Evolutionary conservation across 2,329 filamentous ascomycete genomes (phyloP), one percentile per base, ranked within the genome.

Genomic region (Orbilia brochopaga): DNA sequence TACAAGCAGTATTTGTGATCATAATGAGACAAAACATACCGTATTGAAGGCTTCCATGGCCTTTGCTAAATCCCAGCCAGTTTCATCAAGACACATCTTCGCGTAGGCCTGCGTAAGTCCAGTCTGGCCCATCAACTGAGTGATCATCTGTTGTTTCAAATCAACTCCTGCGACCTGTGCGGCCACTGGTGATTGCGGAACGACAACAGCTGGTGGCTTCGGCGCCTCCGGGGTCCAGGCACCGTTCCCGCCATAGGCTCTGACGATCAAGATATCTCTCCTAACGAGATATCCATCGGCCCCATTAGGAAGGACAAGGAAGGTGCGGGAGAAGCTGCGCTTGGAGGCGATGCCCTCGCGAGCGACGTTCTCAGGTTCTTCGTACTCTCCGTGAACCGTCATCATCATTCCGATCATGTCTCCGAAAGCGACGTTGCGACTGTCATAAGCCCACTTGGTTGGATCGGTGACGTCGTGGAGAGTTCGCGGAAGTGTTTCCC

Each of bases 361-460:
- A 21, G 83, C 84, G 15, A 80, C 79, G 2, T 81, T 79, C 75
- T 90, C 85, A 17, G 88, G 81, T 78, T 96, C 92, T 54, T 93
- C 87, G 70, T 91, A 95, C 76, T 93, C 90, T 73, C 91, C 90
- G 76, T 94, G 90, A n/a, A 93, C 84, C 6, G 85, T 88, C 75
- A 95, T 85, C 55, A 90, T 84, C 74, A 95, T 85, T 6, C 91
- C 91, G 74, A 90, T 89, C 19, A 93, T 90, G 2, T 90, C 90
- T 23, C 95, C 83, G 35, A 88, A 87, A 1, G 88, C 85, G 35
- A 92, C 82, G 15, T 88, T 85, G 76, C 91, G 88, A 75, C 90
- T 92, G 79, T 96, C 91, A 77, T 96, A 87, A 58, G 91, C 85
- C 83, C 91, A 96, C 76, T 92, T 90, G 77, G 85, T 83, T 11